A percentile compares a stretch with the other conserved stretches of the same genome.
Evolutionary conservation across 2,329 filamentous ascomycete species (phyloP).

Genomic region (Cladophialophora exuberans): DNA sequence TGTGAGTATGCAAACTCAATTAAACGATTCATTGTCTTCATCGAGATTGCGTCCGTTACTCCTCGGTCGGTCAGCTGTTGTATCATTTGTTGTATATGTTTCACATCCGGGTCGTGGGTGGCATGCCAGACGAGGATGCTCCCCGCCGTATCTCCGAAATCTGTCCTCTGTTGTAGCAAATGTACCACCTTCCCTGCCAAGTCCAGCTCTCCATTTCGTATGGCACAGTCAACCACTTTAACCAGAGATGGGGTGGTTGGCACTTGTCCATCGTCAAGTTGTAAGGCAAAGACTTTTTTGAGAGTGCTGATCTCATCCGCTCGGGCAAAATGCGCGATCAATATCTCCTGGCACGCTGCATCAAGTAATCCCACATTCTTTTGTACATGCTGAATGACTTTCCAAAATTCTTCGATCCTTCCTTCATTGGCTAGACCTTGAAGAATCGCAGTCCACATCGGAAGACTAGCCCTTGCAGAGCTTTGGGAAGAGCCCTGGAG

Average conservation of each 20-base stretch:
- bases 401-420: constrained; percentile 45
- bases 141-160: constrained; percentile 47
- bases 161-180: constrained; percentile 18
- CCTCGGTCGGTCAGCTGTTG: constrained; percentile 61
- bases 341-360: constrained; percentile 46
- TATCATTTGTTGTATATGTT: constrained; percentile 75
- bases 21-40: constrained; percentile 74
- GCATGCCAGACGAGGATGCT: constrained; percentile 76
- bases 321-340: constrained; percentile 66
- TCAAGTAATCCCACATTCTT: constrained; percentile 41
- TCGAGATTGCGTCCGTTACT: constrained; percentile 60
- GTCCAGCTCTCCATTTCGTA: constrained; percentile 60
- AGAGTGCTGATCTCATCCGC: constrained; percentile 63
- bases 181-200: constrained; percentile 57
- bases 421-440: constrained; percentile 56
- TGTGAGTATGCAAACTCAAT: constrained; percentile 72
- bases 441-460: constrained; percentile 61
- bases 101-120: constrained; percentile 69
- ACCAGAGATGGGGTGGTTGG: constrained; percentile 55
- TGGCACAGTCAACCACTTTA: constrained; percentile 63
- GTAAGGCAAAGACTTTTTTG: constrained; percentile 68
- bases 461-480: constrained; percentile 34
- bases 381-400: constrained; percentile 30
- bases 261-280: constrained; percentile 46
- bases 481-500: constrained; percentile 47